Evolutionary conservation across 1,284 basidiomycete species (phyloP).

Genomic region (Rhizoctonia solani): DNA sequence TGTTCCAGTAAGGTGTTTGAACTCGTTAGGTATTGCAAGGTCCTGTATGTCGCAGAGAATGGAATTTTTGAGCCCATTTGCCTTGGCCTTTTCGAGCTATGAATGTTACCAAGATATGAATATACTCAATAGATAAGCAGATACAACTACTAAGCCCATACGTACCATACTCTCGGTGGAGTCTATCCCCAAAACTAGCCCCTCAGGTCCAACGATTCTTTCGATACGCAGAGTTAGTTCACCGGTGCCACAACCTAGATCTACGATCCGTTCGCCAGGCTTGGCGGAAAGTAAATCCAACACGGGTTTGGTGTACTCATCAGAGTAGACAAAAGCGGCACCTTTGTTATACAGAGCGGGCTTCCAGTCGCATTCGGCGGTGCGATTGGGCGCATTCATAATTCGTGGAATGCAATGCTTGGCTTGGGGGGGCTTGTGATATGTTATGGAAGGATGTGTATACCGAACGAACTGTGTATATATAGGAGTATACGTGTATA

Average conservation of each 20-base stretch:
- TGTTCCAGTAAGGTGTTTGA: constrained; percentile 46
- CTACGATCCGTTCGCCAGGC: constrained; percentile 70
- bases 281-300: constrained; percentile 62
- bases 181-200: constrained; percentile 69
- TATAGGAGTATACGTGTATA: too few species aligned
- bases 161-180: constrained; percentile 71
- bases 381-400: too few species aligned
- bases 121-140: not conserved
- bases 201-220: constrained; percentile 55
- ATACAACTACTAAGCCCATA: constrained; percentile 12
- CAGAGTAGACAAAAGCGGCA: constrained; percentile 73
- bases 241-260: constrained; percentile 82
- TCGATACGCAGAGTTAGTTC: constrained; percentile 67
- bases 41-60: constrained; percentile 59
- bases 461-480: too few species aligned
- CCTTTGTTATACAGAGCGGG: constrained; percentile 57
- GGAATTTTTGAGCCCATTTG: constrained; percentile 53
- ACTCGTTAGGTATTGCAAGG: constrained; percentile 48
- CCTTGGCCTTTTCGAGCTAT: constrained; percentile 61
- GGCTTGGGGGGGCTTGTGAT: too few species aligned
- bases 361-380: too few species aligned
- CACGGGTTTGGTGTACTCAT: constrained; percentile 62
- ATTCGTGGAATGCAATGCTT: too few species aligned
- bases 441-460: too few species aligned
- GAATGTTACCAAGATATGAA: not conserved